Evolutionary conservation across 2,329 filamentous ascomycete genomes (phyloP).

Genomic region (Berkeleyomyces basicola): DNA sequence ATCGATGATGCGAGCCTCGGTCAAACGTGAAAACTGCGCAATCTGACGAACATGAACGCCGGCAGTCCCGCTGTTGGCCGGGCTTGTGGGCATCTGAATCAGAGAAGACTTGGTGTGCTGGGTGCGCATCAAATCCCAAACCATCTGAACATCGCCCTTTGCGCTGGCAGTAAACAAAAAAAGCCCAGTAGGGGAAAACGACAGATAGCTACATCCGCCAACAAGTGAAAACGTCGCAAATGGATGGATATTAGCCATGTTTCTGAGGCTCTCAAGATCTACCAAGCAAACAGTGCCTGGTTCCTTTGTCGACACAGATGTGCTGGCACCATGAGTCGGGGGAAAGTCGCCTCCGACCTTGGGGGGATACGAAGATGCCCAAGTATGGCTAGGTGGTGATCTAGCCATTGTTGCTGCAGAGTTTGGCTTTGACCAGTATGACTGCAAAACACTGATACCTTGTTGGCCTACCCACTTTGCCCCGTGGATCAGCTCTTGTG

Average conservation of each 20-base stretch:
- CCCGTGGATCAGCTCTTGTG: conserved; percentile 59
- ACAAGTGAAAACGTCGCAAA: conserved; percentile 54
- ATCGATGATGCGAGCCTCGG: conserved; percentile 77
- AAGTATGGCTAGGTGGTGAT: conserved; percentile 28
- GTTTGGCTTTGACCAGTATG: conserved; percentile 50
- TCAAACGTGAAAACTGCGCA: conserved; percentile 79
- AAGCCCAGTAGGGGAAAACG: conserved; percentile 58
- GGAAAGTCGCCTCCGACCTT: conserved; percentile 38
- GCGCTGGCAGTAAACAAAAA: conserved; percentile 63
- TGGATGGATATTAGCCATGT: conserved; percentile 39
- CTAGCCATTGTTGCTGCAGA: conserved; percentile 26
- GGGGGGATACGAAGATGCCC: conserved; percentile 27
- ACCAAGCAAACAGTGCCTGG: conserved; percentile 59
- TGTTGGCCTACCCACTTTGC: conserved; percentile 65
- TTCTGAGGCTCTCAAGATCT: conserved; percentile 46
- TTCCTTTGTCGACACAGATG: conserved; percentile 43
- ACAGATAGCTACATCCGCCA: conserved; percentile 65
- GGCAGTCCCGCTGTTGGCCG: conserved; percentile 24
- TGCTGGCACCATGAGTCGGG: conserved; percentile 52
- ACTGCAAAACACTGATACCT: conserved; percentile 60
- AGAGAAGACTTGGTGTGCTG: conserved; percentile 46
- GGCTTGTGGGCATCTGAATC: conserved; percentile 30
- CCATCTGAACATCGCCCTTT: conserved; percentile 67
- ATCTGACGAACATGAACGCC: conserved; percentile 61
- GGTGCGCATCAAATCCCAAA: conserved; percentile 61